phyloP scores from a whole-genome alignment of 345 rosid genomes.

The Brassica cretica region DNA sequence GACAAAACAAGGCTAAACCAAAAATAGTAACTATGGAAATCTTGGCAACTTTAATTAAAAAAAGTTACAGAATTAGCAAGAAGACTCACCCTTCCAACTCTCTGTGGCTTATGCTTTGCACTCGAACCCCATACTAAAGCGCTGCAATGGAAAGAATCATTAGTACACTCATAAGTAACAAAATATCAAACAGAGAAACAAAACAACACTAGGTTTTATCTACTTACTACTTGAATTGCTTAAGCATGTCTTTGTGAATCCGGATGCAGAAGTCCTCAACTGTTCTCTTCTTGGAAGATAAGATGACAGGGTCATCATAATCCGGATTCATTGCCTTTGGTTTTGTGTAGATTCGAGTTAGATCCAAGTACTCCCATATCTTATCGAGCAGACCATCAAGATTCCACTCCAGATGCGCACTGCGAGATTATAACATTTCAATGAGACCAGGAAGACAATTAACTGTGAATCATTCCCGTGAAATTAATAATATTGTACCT shows the following conservation, averaged over 20 bases:
- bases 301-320: constrained; percentile 91
- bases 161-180: background rate
- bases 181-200: background rate
- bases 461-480: background rate
- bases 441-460: background rate
- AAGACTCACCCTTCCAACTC: constrained; percentile 89
- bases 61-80: constrained; percentile 6
- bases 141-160: constrained; percentile 44
- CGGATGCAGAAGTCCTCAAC: constrained; percentile 86
- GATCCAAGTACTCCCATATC: constrained; percentile 89
- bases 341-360: constrained; percentile 92
- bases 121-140: constrained; percentile 99
- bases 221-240: constrained; percentile 94
- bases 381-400: constrained; percentile 88
- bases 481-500: constrained; percentile 47
- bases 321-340: constrained; percentile 98
- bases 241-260: constrained; percentile 92
- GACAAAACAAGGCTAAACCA: background rate
- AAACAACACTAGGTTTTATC: background rate
- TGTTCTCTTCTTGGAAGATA: constrained; percentile 83
- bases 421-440: constrained; percentile 29
- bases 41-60: too few species aligned
- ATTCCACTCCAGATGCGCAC: constrained; percentile 98
- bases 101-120: constrained; percentile 95
- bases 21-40: too few species aligned